phyloP scores from a whole-genome alignment of 225 moss, liverwort and hornwort species.

The Pseudisothecium myosuroides region DNA sequence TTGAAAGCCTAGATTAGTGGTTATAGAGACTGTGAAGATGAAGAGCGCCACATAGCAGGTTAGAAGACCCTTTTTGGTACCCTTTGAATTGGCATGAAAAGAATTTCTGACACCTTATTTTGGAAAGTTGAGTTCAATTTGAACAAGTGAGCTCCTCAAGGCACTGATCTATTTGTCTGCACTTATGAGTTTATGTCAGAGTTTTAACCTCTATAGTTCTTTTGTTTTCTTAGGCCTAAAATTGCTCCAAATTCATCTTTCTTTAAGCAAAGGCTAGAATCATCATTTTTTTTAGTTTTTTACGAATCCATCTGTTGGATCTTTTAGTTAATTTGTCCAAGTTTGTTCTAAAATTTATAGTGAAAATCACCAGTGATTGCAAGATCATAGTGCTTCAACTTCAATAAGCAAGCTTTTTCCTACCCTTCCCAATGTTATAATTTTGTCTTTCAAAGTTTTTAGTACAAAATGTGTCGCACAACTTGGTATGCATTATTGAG shows the following conservation, averaged over 20 bases:
- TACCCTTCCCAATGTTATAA: neutral
- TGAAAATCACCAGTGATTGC: neutral
- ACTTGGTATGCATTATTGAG: neutral
- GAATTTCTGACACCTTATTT: neutral
- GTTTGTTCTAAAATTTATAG: too few relatives aligned
- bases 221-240: neutral
- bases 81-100: neutral
- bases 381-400: neutral
- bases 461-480: neutral
- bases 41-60: neutral
- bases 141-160: neutral
- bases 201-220: neutral
- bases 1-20: neutral
- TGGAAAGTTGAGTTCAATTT: neutral
- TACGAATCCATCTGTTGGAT: neutral
- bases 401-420: neutral
- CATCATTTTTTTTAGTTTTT: too few relatives aligned
- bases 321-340: neutral
- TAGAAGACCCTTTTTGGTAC: neutral
- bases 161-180: neutral
- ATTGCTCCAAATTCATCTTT: neutral
- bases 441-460: neutral
- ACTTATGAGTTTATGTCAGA: neutral
- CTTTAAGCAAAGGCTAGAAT: neutral
- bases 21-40: neutral